Base-by-base conservation (phyloP, 768 basidiomycete species). In the Pulveroboletus frians region DNA sequence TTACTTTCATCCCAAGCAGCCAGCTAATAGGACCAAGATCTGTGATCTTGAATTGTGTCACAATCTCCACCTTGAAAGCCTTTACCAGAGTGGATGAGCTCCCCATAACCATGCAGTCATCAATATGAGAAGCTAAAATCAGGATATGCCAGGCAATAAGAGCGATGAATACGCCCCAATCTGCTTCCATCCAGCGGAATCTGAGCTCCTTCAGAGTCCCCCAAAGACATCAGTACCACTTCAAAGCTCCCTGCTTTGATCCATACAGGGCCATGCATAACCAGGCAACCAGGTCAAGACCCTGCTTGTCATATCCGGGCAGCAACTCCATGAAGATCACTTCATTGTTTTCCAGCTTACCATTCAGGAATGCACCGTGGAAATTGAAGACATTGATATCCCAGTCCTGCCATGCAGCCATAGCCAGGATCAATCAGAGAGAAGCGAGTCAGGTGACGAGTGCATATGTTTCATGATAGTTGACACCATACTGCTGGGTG, bases 91-190 rank as follows among this genome's bases (percentile, higher is more conserved):
- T n/a, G n/a, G n/a, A n/a, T n/a, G n/a, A n/a, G n/a, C n/a, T n/a
- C n/a, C n/a, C n/a, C n/a, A n/a, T n/a, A n/a, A n/a, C n/a, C n/a
- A n/a, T n/a, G n/a, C n/a, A n/a, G n/a, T n/a, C n/a, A n/a, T n/a
- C n/a, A n/a, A n/a, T n/a, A n/a, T n/a, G 27, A 27, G n/a, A 40
- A 3, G 15, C 39, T 4, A 40, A 5, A 0, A 40, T 27, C 0
- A 40, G 15, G 1, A 27, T 9, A 5, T 40, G 15, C 0, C 3
- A 1, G 0, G 8, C 2, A 1, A 27, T 11, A 0, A 5, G 9
- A 0, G 13, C 39, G 2, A 27, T 1, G 1, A 40, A 40, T 0
- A 40, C 10, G 0, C n/a, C 39, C 39, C 26, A 41, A 5, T 41
- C 15, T 0, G 21, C 39, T 0, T 23, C 15, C 15, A 15, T 39